phyloP scores from a whole-genome alignment of 768 basidiomycete species.

The Omphalotus guepiniiformis region DNA sequence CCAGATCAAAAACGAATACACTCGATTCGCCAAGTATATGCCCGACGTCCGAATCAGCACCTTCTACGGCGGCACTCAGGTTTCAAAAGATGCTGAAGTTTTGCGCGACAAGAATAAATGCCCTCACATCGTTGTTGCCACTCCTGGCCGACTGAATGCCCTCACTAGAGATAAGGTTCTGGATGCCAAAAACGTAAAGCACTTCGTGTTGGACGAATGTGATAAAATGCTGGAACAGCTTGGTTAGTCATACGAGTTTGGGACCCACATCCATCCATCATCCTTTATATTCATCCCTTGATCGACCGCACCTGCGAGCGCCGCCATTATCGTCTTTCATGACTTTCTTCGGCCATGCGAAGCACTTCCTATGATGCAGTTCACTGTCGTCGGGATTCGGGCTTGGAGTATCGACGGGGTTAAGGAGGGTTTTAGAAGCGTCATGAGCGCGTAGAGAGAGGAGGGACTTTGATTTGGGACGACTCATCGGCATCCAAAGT shows the following conservation, averaged over 20 bases:
- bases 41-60: conserved; percentile 96
- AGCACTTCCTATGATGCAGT: conserved; percentile 34
- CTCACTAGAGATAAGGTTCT: conserved; percentile 93
- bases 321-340: conserved; percentile 34
- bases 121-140: conserved; percentile 98
- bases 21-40: conserved; percentile 99
- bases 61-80: conserved; percentile 96
- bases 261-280: conserved; percentile 49
- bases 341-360: conserved; percentile 28
- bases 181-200: conserved; percentile 95
- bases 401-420: conserved; percentile 33
- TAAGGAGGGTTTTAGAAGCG: too few species aligned
- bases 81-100: conserved; percentile 88
- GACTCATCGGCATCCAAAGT: conserved; percentile 30
- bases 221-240: conserved; percentile 99
- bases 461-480: conserved; percentile 2
- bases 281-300: conserved; percentile 47
- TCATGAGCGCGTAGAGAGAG: not conserved
- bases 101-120: conserved; percentile 96
- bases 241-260: conserved; percentile 95
- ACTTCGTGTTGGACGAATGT: conserved; percentile 99
- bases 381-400: conserved; percentile 34
- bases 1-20: conserved; percentile 99
- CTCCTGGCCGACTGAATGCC: conserved; percentile 95
- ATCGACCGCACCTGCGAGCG: conserved; percentile 25